Conservation (phyloP, 495 filamentous ascomycete species). For the Aspergillus wentii region DNA sequence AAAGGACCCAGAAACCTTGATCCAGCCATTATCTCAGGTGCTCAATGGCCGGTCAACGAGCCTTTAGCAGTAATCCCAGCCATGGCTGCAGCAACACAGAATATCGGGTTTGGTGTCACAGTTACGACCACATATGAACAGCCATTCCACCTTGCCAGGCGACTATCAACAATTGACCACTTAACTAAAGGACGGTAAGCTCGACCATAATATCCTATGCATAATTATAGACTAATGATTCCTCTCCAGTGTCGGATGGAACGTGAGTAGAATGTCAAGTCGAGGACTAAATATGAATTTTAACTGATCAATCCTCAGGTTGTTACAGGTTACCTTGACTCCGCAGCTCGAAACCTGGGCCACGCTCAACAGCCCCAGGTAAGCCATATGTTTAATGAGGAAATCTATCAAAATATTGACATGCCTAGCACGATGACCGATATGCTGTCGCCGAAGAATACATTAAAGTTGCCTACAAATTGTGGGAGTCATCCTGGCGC, state of each 20-base stretch:
- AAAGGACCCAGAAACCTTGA: constrained; percentile 52
- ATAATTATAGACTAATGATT: not conserved
- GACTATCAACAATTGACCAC: constrained; percentile 63
- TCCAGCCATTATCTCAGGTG: constrained; percentile 53
- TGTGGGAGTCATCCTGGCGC: constrained; percentile 65
- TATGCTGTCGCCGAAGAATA: constrained; percentile 67
- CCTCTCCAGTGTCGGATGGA: constrained; percentile 50
- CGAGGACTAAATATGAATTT: not conserved
- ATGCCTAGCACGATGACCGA: constrained; percentile 58
- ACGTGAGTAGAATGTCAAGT: constrained; percentile 25
- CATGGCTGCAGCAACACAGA: constrained; percentile 51
- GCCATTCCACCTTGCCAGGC: constrained; percentile 62
- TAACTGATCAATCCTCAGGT: constrained; percentile 28
- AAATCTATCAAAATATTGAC: not conserved
- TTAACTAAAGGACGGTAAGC: constrained; percentile 57
- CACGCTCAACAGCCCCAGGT: constrained; percentile 46
- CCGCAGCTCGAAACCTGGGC: constrained; percentile 59
- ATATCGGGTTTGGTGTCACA: constrained; percentile 66
- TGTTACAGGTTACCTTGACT: constrained; percentile 65
- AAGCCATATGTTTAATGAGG: not conserved
- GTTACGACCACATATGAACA: constrained; percentile 66
- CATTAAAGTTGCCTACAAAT: constrained; percentile 63
- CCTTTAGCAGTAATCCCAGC: constrained; percentile 38
- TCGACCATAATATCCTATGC: constrained; percentile 1
- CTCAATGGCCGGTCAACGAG: constrained; percentile 64